Base-by-base conservation (phyloP, 805 yeast genomes). In the Yamadazyma paraphyllophila region DNA sequence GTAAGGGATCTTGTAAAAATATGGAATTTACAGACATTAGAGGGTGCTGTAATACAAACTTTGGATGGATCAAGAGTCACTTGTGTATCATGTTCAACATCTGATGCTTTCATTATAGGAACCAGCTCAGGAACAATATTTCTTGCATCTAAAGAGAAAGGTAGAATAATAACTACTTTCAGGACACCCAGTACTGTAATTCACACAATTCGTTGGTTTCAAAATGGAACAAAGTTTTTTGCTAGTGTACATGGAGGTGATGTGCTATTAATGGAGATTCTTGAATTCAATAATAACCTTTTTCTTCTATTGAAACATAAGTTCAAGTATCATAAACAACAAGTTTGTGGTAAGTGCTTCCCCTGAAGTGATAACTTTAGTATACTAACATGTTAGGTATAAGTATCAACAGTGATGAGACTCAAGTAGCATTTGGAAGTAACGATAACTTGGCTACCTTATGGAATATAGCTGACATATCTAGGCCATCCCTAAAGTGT, bases 371-470 rank as follows among this genome's bases (percentile, higher is more conserved):
- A 33, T 5, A 33, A 43, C 36, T 35, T 13, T 13, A 16, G 7
- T 5, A 5, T 44, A 58, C 65, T 59, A 58, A 58, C 61, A 9
- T 36, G 13, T 9, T 41, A 77, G 85, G 84, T 1, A 74, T 88
- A 13, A 81, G 87, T 4, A 60, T 88, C 12, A 81, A 78, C 50
- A 63, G 67, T 4, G 78, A 77, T 43, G 65, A 67, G 17, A 66
- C 71, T 1, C 83, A 83, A 44, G 56, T 88, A 30, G 90, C 96
- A 0, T 76, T 87, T 7, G 97, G 97, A 0, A 87, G 89, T 2
- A 90, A 90, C 60, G 96, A 90, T 58, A 88, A 90, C 56, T 69
- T 80, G 13, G 87, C 92, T 47, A 74, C 87, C 0, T 68, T 91
- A 2, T 90, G 96, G 96, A 81, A 85, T 52, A 74, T 86, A 15